Evolutionary conservation across 2,329 filamentous ascomycete genomes (phyloP).

Genomic region (Colletotrichum cereale): DNA sequence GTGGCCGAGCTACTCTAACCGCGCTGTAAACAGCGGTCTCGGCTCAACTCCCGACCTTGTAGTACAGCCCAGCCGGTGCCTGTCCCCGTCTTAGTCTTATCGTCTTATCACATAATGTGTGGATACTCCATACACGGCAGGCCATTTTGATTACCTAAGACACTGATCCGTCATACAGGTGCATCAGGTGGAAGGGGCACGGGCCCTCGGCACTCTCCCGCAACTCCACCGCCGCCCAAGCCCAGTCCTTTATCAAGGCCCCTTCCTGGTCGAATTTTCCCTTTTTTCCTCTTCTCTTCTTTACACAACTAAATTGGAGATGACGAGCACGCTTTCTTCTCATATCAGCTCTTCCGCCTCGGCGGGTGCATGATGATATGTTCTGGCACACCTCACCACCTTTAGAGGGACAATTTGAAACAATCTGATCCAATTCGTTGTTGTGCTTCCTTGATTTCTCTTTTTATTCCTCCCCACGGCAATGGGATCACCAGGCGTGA

Average conservation of each 20-base stretch:
- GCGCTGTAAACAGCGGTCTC: conserved; percentile 8
- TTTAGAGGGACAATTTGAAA: conserved; percentile 72
- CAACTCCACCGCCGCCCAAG: conserved; percentile 6
- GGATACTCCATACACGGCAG: background rate
- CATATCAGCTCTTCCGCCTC: conserved; percentile 66
- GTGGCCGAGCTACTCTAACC: conserved; percentile 8
- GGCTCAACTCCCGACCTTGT: conserved; percentile 18
- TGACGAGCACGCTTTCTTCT: conserved; percentile 78
- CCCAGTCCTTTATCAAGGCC: conserved; percentile 34
- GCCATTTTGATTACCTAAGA: background rate
- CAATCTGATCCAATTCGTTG: conserved; percentile 69
- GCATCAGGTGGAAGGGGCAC: conserved; percentile 12
- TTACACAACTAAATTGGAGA: conserved; percentile 82
- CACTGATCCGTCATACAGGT: background rate
- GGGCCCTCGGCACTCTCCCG: conserved; percentile 25
- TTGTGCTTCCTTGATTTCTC: conserved; percentile 23
- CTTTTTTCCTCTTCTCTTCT: conserved; percentile 56
- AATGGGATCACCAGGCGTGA: background rate
- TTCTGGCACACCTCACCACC: conserved; percentile 75
- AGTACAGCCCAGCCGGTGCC: background rate
- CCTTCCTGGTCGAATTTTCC: conserved; percentile 20
- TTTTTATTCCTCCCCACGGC: background rate
- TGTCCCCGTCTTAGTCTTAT: no score
- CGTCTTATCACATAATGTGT: background rate
- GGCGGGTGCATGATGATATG: conserved; percentile 74